A percentile compares a stretch with the other conserved stretches of the same genome.
These are phyloP conservation scores for Sporothrix brunneoviolacea DNA, from an alignment of 2,329 filamentous ascomycete genomes.

Conservation along the genomic window DNA sequence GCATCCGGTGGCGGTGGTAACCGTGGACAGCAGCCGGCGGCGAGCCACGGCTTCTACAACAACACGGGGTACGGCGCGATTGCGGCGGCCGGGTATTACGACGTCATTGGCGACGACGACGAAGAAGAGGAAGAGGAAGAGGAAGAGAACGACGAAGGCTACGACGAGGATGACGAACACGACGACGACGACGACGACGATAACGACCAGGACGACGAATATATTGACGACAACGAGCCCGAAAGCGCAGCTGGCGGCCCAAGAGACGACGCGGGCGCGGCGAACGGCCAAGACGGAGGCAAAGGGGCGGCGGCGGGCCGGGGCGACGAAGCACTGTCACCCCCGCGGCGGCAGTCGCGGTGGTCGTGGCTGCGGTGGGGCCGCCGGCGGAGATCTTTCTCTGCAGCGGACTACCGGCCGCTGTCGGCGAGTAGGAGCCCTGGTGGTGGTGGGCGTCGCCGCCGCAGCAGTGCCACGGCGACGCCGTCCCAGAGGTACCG, in stretches of 20 bases:
- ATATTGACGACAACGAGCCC: not conserved
- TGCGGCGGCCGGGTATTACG: slow-evolving; percentile 11
- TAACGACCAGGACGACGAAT: not conserved
- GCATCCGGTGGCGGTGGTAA: not conserved
- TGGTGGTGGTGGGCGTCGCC: not conserved
- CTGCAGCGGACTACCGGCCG: not conserved
- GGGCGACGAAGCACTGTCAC: no score
- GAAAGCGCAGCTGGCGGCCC: not conserved
- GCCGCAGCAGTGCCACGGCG: slow-evolving; percentile 1
- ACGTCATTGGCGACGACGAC: slow-evolving; percentile 5
- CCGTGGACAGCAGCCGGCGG: not conserved
- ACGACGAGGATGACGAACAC: slow-evolving; percentile 26
- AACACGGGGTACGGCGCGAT: slow-evolving; percentile 12
- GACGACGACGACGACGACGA: slow-evolving; percentile 27
- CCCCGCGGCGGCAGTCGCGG: not conserved
- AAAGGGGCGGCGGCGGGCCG: no score
- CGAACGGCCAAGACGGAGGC: no score
- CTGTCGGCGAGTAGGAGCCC: not conserved
- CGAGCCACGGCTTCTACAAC: slow-evolving; percentile 11
- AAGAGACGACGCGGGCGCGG: not conserved
- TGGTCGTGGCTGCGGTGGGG: slow-evolving; percentile 4
- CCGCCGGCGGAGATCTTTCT: not conserved
- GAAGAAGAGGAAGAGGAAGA: slow-evolving; percentile 11
- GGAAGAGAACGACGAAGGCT: slow-evolving; percentile 20
- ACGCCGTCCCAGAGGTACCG: slow-evolving; percentile 7